Conservation (phyloP, 2,329 filamentous ascomycete species). For the Keithomyces neogunnii region DNA sequence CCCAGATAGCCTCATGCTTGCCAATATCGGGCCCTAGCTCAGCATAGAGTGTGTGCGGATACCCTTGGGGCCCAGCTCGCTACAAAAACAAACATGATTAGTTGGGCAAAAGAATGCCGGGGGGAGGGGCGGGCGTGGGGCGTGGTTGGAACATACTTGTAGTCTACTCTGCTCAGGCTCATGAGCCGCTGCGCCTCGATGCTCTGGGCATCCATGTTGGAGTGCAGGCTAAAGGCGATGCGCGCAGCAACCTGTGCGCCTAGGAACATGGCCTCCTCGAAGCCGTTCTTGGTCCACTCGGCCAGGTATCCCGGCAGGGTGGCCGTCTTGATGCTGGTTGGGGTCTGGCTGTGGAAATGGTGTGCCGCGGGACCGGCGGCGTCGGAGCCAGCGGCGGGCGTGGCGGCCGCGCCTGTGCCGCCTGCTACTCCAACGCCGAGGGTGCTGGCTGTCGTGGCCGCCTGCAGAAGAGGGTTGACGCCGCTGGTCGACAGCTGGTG, state of each 20-base stretch:
- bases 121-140: not conserved
- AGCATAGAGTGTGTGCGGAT: constrained; percentile 47
- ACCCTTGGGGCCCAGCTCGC: constrained; percentile 46
- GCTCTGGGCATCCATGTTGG: constrained; percentile 43
- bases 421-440: constrained; percentile 35
- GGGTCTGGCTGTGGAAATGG: constrained; percentile 61
- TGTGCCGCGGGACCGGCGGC: constrained; percentile 28
- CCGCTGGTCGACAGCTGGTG: constrained; percentile 48
- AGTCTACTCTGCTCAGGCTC: constrained; percentile 50
- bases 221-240: constrained; percentile 48
- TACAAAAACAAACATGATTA: constrained; percentile 17
- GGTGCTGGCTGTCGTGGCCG: constrained; percentile 70
- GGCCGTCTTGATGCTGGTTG: constrained; percentile 73
- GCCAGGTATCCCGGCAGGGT: constrained; percentile 76
- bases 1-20: not conserved
- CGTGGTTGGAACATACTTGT: constrained; percentile 41
- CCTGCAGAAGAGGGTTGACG: constrained; percentile 86
- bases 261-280: constrained; percentile 78
- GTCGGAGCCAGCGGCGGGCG: constrained; percentile 32
- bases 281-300: constrained; percentile 76
- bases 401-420: constrained; percentile 25
- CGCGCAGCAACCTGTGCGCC: constrained; percentile 77
- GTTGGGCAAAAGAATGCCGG: not conserved
- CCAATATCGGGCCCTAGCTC: constrained; percentile 19
- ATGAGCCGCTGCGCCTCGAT: constrained; percentile 45